These are phyloP conservation scores for Cyclocybe aegerita DNA, from an alignment of 768 basidiomycete genomes.

Conservation along the genomic window DNA sequence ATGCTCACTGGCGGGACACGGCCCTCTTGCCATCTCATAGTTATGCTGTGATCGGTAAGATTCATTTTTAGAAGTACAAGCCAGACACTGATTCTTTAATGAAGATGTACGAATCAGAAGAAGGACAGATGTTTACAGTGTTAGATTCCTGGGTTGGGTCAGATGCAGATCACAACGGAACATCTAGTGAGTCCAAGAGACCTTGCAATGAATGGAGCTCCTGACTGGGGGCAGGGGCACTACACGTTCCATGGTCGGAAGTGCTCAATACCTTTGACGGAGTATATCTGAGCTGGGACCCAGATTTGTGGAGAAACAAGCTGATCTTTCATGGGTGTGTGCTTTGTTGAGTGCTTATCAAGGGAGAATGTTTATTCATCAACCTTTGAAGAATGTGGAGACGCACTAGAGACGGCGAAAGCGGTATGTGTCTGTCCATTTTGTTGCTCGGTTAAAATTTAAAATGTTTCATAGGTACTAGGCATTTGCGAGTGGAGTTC, in stretches of 20 bases:
- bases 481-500: conserved; percentile 35
- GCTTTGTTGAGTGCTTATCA: neutral
- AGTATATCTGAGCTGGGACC: conserved; percentile 88
- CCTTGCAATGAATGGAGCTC: conserved; percentile 5
- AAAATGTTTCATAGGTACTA: conserved; percentile 34
- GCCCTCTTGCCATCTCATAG: conserved; percentile 74
- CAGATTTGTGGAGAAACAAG: conserved; percentile 48
- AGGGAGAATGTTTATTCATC: neutral
- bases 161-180: conserved; percentile 21
- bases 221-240: conserved; percentile 32
- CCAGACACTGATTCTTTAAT: conserved; percentile 9
- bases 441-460: neutral
- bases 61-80: neutral
- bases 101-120: conserved; percentile 50
- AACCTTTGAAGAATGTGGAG: conserved; percentile 46
- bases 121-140: conserved; percentile 57
- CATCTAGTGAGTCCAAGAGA: conserved; percentile 23
- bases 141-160: conserved; percentile 68
- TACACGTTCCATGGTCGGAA: conserved; percentile 75
- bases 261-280: conserved; percentile 74
- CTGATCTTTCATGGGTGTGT: conserved; percentile 70
- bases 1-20: conserved; percentile 38
- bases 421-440: conserved; percentile 17
- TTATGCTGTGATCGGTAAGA: conserved; percentile 80
- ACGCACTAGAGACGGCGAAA: conserved; percentile 28